Percentiles rank a stretch among this genome's conserved stretches.
These are phyloP conservation scores for Nannizzia gypsea DNA, from an alignment of 2,329 filamentous ascomycete genomes.

Conservation along the genomic window DNA sequence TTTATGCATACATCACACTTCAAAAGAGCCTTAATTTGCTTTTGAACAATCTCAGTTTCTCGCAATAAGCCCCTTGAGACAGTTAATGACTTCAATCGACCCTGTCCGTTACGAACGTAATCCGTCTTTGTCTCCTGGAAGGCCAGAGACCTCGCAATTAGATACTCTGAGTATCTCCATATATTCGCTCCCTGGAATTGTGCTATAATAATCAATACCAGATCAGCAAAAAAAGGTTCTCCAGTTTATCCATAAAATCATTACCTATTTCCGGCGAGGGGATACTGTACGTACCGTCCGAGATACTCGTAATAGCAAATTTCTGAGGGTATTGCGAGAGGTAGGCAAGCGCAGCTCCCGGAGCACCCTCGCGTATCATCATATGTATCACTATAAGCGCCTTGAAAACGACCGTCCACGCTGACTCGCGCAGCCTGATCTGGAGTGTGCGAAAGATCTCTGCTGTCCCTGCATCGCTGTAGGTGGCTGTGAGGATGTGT, in stretches of 20 bases:
- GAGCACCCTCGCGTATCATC: constrained; percentile 92
- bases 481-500: constrained; percentile 88
- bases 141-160: constrained; percentile 67
- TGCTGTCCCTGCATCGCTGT: constrained; percentile 84
- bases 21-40: constrained; percentile 71
- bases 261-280: constrained; percentile 23
- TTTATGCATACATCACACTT: constrained; percentile 71
- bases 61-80: constrained; percentile 86
- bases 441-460: constrained; percentile 92
- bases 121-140: constrained; percentile 78
- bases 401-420: constrained; percentile 99
- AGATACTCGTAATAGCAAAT: constrained; percentile 80
- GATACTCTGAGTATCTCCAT: constrained; percentile 76
- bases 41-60: constrained; percentile 83
- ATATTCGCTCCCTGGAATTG: constrained; percentile 95
- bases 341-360: constrained; percentile 76
- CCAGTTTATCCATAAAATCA: not conserved
- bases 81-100: constrained; percentile 68
- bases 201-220: constrained; percentile 40
- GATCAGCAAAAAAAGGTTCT: not conserved
- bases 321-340: constrained; percentile 71
- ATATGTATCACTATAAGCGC: constrained; percentile 88
- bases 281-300: constrained; percentile 58
- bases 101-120: constrained; percentile 74
- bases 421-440: constrained; percentile 79